Conservation (phyloP, 352 stramenopile species). For the Phytophthora sojae region DNA sequence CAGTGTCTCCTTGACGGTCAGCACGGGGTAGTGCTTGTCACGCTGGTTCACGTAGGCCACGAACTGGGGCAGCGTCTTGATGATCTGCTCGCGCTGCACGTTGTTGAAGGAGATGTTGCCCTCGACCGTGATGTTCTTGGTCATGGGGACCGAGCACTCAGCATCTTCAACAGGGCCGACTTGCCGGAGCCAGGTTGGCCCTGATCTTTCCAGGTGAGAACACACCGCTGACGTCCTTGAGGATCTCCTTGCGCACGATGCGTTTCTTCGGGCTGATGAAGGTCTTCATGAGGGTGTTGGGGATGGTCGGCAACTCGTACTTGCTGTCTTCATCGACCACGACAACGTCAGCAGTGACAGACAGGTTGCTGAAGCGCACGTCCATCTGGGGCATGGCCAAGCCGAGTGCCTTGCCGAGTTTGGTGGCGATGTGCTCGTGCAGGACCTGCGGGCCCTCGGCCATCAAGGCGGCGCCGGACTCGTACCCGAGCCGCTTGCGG, state of each 20-base stretch:
- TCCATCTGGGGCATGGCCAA: background rate
- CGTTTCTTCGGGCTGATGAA: constrained; percentile 38
- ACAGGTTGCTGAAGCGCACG: too few relatives aligned
- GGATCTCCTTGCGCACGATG: constrained; percentile 41
- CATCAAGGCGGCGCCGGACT: constrained; percentile 35
- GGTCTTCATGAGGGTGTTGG: constrained; percentile 44
- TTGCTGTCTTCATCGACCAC: background rate
- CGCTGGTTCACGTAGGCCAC: constrained; percentile 56
- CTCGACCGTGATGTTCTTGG: constrained; percentile 50
- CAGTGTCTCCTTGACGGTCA: constrained; percentile 65
- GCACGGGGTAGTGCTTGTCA: constrained; percentile 56
- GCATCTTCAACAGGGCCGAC: constrained; percentile 52
- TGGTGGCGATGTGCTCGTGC: constrained; percentile 39
- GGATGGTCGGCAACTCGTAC: constrained; percentile 40
- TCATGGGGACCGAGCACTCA: constrained; percentile 51
- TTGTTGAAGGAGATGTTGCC: constrained; percentile 51
- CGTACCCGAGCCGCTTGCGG: constrained; percentile 27
- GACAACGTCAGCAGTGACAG: too few relatives aligned
- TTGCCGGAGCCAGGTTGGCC: constrained; percentile 48
- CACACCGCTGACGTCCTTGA: constrained; percentile 43
- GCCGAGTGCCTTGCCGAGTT: constrained; percentile 35
- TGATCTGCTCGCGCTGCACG: constrained; percentile 34
- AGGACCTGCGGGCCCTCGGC: constrained; percentile 45
- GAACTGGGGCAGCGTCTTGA: constrained; percentile 50
- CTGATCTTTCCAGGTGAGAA: constrained; percentile 48